Conservation (phyloP, 495 filamentous ascomycete species). For the Aspergillus kassunensis region DNA sequence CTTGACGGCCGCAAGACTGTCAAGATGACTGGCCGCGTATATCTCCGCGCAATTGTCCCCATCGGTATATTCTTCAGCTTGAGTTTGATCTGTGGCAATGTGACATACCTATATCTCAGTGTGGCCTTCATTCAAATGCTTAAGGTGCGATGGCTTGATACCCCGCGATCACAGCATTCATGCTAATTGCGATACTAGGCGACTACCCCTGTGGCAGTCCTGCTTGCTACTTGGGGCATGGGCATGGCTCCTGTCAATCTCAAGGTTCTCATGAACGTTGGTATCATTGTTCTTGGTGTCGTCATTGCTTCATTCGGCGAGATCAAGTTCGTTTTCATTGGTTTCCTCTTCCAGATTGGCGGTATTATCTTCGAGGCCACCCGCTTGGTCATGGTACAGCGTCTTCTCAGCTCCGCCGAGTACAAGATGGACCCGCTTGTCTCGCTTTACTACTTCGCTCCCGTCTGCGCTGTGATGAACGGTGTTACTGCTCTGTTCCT, state of each 20-base stretch:
- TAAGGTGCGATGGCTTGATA: slow-evolving; percentile 55
- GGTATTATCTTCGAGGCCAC: slow-evolving; percentile 89
- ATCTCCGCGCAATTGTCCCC: slow-evolving; percentile 85
- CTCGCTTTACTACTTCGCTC: slow-evolving; percentile 94
- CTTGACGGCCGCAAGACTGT: slow-evolving; percentile 88
- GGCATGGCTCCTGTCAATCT: slow-evolving; percentile 72
- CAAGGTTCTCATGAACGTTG: slow-evolving; percentile 79
- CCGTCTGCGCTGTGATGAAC: slow-evolving; percentile 90
- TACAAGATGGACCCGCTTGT: slow-evolving; percentile 98
- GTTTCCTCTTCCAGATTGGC: slow-evolving; percentile 79
- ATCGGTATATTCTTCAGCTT: slow-evolving; percentile 92
- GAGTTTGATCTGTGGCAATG: slow-evolving; percentile 90
- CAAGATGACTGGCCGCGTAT: slow-evolving; percentile 90
- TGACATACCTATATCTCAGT: slow-evolving; percentile 87
- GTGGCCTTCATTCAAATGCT: slow-evolving; percentile 98
- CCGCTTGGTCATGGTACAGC: slow-evolving; percentile 88
- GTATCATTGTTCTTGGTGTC: slow-evolving; percentile 84
- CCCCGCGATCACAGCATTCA: not conserved
- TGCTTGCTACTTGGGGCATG: slow-evolving; percentile 79
- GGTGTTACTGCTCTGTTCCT: slow-evolving; percentile 70
- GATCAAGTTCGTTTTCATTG: slow-evolving; percentile 83
- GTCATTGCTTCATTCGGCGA: slow-evolving; percentile 87
- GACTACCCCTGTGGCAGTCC: slow-evolving; percentile 84
- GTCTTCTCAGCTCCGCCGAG: slow-evolving; percentile 79
- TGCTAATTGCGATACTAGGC: slow-evolving; percentile 49